Conservation (phyloP, 164 flowering plant species). For the Annona squamosa region DNA sequence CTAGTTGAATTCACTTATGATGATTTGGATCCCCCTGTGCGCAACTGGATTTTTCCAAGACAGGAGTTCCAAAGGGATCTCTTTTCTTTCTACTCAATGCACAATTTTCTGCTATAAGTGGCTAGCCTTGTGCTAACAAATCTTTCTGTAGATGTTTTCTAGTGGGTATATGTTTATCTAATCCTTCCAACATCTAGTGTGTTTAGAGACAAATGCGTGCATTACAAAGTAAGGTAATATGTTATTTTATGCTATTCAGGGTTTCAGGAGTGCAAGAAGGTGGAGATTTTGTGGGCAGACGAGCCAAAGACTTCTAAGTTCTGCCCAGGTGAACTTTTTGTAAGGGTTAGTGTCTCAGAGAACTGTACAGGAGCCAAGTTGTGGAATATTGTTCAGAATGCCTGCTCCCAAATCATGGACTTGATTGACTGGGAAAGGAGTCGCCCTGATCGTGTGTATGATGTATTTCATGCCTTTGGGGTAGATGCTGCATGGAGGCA, state of each 20-base stretch:
- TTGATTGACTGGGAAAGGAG: conserved; percentile 88
- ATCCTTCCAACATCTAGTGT: neutral
- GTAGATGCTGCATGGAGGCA: conserved; percentile 60
- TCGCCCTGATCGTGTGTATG: conserved; percentile 63
- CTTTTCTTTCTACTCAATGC: no score
- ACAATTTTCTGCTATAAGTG: no score
- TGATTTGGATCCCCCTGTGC: neutral
- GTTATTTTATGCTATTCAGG: conserved; percentile 32
- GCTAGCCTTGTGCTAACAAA: neutral
- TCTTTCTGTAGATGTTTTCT: neutral
- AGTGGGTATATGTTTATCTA: neutral
- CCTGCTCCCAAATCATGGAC: conserved; percentile 50
- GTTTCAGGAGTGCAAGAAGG: conserved; percentile 56
- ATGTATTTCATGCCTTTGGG: conserved; percentile 45
- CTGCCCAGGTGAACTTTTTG: conserved; percentile 56
- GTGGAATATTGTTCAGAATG: conserved; percentile 52
- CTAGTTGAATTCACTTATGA: neutral
- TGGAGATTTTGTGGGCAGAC: conserved; percentile 74
- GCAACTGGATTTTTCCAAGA: neutral
- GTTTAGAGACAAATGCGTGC: neutral
- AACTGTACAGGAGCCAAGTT: conserved; percentile 22
- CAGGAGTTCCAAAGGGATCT: no score
- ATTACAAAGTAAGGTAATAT: neutral
- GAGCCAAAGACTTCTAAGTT: conserved; percentile 15
- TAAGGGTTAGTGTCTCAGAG: conserved; percentile 52